phyloP scores from a whole-genome alignment of 345 rosid species.

The Citrus sinensis region DVS_A1.0 CM039169.1:12913501-12914000 shows the following conservation, averaged over 20 bases:
- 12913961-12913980: conserved; percentile 45
- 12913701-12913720: conserved; percentile 40
- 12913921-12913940: conserved; percentile 43
- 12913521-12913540: too few species aligned
- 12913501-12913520: neutral
- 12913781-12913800: conserved; percentile 32
- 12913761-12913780: conserved; percentile 42
- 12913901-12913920: conserved; percentile 33
- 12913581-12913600: too few species aligned
- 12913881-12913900: conserved; percentile 28
- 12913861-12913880: conserved; percentile 31
- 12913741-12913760: conserved; percentile 37
- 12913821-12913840: conserved; percentile 15
- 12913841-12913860: conserved; percentile 10
- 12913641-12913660: conserved; percentile 43
- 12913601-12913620: conserved; percentile 27
- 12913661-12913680: conserved; percentile 51
- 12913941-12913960: conserved; percentile 35
- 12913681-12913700: conserved; percentile 42
- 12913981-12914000: neutral
- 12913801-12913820: neutral
- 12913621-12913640: conserved; percentile 55
- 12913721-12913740: conserved; percentile 12
- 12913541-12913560: too few species aligned
- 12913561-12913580: too few species aligned